Conservation (phyloP, 139 green algal species). For the Zygnema circumcarinatum region DNA sequence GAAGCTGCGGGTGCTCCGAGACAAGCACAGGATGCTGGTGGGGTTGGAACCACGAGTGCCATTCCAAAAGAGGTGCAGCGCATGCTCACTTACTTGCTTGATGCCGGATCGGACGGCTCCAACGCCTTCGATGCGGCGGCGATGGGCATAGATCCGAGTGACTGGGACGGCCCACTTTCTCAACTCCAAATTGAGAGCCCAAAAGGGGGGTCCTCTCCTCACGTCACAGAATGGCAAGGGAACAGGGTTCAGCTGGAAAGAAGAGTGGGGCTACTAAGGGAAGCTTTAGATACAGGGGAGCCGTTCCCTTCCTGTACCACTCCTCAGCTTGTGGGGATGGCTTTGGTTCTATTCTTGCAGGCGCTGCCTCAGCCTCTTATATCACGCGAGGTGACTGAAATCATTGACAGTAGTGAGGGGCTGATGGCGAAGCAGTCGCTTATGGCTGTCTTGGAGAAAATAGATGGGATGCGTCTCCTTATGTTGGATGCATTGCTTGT, state of each 20-base stretch:
- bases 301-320: conserved; percentile 7
- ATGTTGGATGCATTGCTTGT: conserved; percentile 22
- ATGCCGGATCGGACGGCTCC: neutral
- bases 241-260: neutral
- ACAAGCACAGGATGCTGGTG: neutral
- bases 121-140: conserved; percentile 5
- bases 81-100: conserved; percentile 25
- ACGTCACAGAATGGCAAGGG: neutral
- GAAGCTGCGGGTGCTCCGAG: neutral
- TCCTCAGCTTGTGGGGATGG: neutral
- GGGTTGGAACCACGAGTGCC: neutral
- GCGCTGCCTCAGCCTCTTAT: conserved; percentile 18
- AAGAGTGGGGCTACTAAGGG: neutral
- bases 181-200: neutral
- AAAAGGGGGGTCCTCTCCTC: conserved; percentile 1
- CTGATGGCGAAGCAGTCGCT: neutral
- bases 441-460: neutral
- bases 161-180: neutral
- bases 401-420: conserved; percentile 14
- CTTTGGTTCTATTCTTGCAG: conserved; percentile 1
- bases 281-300: conserved; percentile 23
- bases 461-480: neutral
- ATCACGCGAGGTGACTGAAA: neutral
- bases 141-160: conserved; percentile 4
- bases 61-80: conserved; percentile 28